A percentile compares a stretch with the other conserved stretches of the same genome.
Conservation (phyloP, 148 eudicot species). For the Chenopodium berlandieri region DNA sequence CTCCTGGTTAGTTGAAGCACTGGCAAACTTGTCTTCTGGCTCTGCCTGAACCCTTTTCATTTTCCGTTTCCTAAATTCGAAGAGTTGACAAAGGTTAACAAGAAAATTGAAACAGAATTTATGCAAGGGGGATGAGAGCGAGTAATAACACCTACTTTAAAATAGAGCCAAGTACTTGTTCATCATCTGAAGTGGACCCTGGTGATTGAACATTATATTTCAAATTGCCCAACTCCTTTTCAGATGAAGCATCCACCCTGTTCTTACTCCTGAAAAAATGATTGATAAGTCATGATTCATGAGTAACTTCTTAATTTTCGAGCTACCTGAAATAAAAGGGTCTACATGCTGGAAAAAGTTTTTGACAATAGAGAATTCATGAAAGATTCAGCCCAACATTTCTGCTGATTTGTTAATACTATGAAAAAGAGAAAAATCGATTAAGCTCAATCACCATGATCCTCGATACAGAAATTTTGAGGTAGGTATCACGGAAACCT, state of each 20-base stretch:
- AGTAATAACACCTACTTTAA: constrained; percentile 41
- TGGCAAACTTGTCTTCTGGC: constrained; percentile 24
- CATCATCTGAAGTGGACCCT: constrained; percentile 55
- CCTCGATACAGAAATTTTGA: background rate
- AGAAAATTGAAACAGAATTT: background rate
- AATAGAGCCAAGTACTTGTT: constrained; percentile 42
- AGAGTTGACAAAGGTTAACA: background rate
- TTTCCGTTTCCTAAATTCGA: constrained; percentile 37
- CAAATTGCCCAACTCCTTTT: constrained; percentile 29
- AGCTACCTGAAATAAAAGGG: background rate
- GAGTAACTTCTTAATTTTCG: background rate
- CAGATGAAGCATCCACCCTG: constrained; percentile 27
- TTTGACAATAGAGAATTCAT: background rate
- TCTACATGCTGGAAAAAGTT: background rate
- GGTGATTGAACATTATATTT: constrained; percentile 26
- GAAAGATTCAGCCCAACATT: constrained; percentile 14
- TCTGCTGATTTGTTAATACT: background rate
- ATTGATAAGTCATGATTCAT: background rate
- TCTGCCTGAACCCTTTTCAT: constrained; percentile 22
- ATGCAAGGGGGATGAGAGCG: constrained; percentile 22
- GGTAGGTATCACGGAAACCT: background rate
- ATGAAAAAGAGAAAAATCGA: background rate
- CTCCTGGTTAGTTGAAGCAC: constrained; percentile 13
- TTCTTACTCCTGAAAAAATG: constrained; percentile 41
- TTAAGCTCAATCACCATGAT: background rate